Percentiles rank a stretch among this genome's conserved stretches.
Conservation (phyloP, 2,329 filamentous ascomycete genomes). For the Claviceps digitariae region DNA sequence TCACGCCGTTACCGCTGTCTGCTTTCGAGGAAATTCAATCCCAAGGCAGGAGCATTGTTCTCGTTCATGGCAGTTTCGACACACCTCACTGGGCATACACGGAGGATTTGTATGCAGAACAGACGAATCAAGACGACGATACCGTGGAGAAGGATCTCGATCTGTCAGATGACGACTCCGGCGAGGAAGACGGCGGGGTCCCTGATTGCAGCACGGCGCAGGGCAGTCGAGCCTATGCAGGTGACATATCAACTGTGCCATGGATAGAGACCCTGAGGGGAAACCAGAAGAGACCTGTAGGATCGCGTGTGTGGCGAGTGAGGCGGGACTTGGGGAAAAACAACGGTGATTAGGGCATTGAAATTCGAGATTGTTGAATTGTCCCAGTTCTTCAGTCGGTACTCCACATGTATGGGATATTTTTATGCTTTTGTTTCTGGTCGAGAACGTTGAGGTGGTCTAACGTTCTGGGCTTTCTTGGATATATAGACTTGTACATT, state of each 20-base stretch:
- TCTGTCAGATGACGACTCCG: constrained; percentile 21
- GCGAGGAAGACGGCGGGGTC: constrained; percentile 14
- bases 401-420: too few species aligned
- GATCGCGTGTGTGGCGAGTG: constrained; percentile 50
- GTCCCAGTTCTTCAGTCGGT: too few species aligned
- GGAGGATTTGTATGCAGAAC: constrained; percentile 39
- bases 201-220: constrained; percentile 11
- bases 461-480: too few species aligned
- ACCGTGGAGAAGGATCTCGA: constrained; percentile 16
- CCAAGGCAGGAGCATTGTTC: constrained; percentile 37
- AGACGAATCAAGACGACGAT: constrained; percentile 20
- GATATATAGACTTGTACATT: not conserved
- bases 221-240: constrained; percentile 6
- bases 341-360: constrained; percentile 10
- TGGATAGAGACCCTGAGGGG: constrained; percentile 47
- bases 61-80: constrained; percentile 57
- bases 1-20: constrained; percentile 42
- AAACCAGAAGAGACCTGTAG: constrained; percentile 40
- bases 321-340: constrained; percentile 44
- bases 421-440: too few species aligned
- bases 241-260: constrained; percentile 25
- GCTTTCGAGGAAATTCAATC: constrained; percentile 26
- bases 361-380: too few species aligned
- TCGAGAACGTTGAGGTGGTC: too few species aligned
- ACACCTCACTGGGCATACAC: constrained; percentile 56